Evolutionary conservation across 2,329 filamentous ascomycete species (phyloP).

Genomic region (Endoconidiophora polonica): DNA sequence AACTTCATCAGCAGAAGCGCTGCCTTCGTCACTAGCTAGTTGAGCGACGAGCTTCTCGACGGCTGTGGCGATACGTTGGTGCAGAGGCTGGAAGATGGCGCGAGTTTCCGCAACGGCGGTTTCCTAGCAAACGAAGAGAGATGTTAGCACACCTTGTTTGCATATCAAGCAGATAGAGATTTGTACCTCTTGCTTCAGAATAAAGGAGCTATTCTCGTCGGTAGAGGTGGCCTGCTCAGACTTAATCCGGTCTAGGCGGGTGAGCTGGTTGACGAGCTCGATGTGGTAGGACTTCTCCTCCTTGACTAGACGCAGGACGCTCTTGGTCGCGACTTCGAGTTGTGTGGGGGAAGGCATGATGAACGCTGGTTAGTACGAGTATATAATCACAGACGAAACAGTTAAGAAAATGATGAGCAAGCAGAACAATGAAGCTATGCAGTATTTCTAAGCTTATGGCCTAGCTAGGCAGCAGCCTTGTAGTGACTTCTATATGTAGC

Average conservation of each 20-base stretch:
- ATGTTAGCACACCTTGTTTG: slow-evolving; percentile 5
- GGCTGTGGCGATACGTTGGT: slow-evolving; percentile 53
- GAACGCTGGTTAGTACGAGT: neutral
- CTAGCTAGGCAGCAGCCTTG: neutral
- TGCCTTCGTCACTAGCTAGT: slow-evolving; percentile 45
- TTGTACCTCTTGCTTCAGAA: slow-evolving; percentile 72
- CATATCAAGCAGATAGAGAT: neutral
- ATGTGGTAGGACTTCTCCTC: slow-evolving; percentile 84
- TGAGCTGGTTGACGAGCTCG: slow-evolving; percentile 61
- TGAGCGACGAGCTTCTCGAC: slow-evolving; percentile 58
- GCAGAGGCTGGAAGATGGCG: slow-evolving; percentile 59
- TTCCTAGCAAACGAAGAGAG: slow-evolving; percentile 26
- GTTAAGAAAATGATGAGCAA: no score
- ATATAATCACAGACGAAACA: no score
- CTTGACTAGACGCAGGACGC: slow-evolving; percentile 71
- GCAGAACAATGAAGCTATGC: no score
- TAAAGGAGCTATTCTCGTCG: slow-evolving; percentile 61
- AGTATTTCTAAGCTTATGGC: neutral
- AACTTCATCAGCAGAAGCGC: slow-evolving; percentile 31
- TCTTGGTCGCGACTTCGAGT: slow-evolving; percentile 62
- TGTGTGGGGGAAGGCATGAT: slow-evolving; percentile 61
- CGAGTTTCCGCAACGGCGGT: slow-evolving; percentile 69
- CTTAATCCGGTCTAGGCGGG: slow-evolving; percentile 45
- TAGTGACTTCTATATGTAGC: neutral
- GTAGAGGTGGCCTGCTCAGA: slow-evolving; percentile 31